phyloP scores from a whole-genome alignment of 257 asterid genomes.

The Orobanche coerulescens region DNA sequence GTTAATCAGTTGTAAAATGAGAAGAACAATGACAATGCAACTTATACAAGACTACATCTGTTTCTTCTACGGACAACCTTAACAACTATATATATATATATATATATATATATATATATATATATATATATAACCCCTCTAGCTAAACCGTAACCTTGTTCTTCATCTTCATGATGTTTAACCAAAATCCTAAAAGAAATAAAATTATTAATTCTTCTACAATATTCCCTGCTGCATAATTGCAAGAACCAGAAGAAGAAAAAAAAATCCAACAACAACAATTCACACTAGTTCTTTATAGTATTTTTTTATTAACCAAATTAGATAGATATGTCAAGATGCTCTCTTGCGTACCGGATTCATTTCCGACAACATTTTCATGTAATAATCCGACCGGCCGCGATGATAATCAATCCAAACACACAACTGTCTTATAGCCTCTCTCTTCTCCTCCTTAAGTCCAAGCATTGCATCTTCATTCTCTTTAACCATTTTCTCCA shows the following conservation, averaged over 20 bases:
- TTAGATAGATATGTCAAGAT: constrained; percentile 8
- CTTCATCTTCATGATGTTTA: constrained; percentile 39
- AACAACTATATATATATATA: too few relatives aligned
- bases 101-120: too few relatives aligned
- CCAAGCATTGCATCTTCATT: constrained; percentile 56
- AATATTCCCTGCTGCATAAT: not conserved
- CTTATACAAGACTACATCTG: too few relatives aligned
- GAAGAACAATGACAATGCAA: too few relatives aligned
- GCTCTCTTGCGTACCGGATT: constrained; percentile 22
- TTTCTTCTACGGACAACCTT: too few relatives aligned
- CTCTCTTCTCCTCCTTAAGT: constrained; percentile 69
- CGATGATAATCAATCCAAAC: constrained; percentile 87
- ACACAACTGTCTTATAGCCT: constrained; percentile 87
- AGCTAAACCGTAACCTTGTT: too few relatives aligned
- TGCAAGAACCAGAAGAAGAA: constrained; percentile 1
- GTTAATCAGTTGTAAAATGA: too few relatives aligned
- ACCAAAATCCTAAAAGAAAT: not conserved
- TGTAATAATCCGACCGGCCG: constrained; percentile 60
- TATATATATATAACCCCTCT: too few relatives aligned
- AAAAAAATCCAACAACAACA: not conserved
- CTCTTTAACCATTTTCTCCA: constrained; percentile 50
- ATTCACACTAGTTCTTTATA: too few relatives aligned
- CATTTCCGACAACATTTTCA: constrained; percentile 48
- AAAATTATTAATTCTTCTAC: not conserved
- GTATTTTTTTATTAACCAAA: too few relatives aligned